Conservation (phyloP, 345 rosid genomes). For the Microthlaspi erraticum region DNA sequence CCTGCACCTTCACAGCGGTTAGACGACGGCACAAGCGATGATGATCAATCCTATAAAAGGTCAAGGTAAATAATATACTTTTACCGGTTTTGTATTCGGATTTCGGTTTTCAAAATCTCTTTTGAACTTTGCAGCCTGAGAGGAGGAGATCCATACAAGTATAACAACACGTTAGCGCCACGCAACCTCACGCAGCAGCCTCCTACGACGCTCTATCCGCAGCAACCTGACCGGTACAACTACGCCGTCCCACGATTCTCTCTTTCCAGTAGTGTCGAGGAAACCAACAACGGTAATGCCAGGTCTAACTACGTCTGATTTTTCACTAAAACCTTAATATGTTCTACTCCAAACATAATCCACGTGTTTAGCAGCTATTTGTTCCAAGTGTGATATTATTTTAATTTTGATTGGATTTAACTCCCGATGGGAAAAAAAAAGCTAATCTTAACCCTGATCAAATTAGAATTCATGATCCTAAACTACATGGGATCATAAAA, state of each 20-base stretch:
- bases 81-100: neutral
- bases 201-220: slow-evolving; percentile 92
- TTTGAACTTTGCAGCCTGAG: slow-evolving; percentile 53
- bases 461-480: no score
- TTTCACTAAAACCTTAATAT: no score
- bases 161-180: slow-evolving; percentile 72
- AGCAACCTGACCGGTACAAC: slow-evolving; percentile 63
- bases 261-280: slow-evolving; percentile 55
- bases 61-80: slow-evolving; percentile 8
- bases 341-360: neutral
- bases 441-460: no score
- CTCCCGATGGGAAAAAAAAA: no score
- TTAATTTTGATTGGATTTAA: no score
- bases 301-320: slow-evolving; percentile 82
- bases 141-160: slow-evolving; percentile 57
- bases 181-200: slow-evolving; percentile 91
- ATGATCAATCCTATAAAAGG: slow-evolving; percentile 58
- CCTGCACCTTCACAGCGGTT: slow-evolving; percentile 57
- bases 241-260: slow-evolving; percentile 76
- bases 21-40: slow-evolving; percentile 66
- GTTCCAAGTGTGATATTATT: neutral
- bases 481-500: no score
- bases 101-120: neutral
- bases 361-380: neutral
- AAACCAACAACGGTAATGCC: slow-evolving; percentile 55